A percentile compares a stretch with the other conserved stretches of the same genome.
phyloP scores from a whole-genome alignment of 495 filamentous ascomycete genomes.

The Chaetomium fimeti region DNA sequence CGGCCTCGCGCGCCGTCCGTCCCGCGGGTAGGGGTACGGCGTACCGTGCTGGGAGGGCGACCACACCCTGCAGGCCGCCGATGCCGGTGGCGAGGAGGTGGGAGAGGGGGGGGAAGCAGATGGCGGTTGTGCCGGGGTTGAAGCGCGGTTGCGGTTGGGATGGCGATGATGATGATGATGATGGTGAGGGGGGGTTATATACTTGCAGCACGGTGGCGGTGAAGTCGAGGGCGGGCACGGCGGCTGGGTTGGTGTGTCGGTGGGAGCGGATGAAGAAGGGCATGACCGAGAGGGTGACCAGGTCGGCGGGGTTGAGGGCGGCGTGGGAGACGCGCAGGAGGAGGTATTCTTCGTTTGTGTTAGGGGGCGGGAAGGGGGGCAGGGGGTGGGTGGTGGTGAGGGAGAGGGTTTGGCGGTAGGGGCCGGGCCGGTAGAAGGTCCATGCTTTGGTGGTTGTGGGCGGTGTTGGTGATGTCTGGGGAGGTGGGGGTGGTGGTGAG shows the following conservation, averaged over 20 bases:
- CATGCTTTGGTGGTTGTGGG: conserved; percentile 27
- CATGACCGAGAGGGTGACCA: conserved; percentile 36
- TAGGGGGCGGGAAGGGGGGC: conserved; percentile 21
- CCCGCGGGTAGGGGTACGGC: conserved; percentile 31
- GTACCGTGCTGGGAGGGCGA: conserved; percentile 33
- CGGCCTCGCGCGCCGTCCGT: conserved; percentile 27
- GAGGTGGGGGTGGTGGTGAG: background rate
- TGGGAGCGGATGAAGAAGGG: conserved; percentile 36
- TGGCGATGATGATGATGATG: too few relatives aligned
- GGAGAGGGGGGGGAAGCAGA: conserved; percentile 35
- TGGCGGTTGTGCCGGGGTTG: conserved; percentile 31
- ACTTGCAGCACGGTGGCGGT: conserved; percentile 34
- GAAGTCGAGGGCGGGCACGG: conserved; percentile 43
- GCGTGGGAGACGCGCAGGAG: conserved; percentile 41
- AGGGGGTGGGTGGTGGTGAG: conserved; percentile 29
- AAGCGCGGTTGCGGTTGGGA: conserved; percentile 11
- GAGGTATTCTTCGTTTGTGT: conserved; percentile 30
- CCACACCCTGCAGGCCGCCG: conserved; percentile 40
- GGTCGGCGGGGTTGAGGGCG: conserved; percentile 44
- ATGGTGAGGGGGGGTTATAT: conserved; percentile 13
- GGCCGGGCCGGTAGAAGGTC: conserved; percentile 24
- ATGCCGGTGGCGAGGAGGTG: conserved; percentile 29
- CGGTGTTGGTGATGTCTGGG: conserved; percentile 13
- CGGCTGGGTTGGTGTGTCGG: conserved; percentile 26
- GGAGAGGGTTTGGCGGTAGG: conserved; percentile 24